Percentiles rank a stretch among this genome's conserved stretches.
phyloP scores from a whole-genome alignment of 805 yeast genomes.

The Yamadazyma kitorensis region DNA sequence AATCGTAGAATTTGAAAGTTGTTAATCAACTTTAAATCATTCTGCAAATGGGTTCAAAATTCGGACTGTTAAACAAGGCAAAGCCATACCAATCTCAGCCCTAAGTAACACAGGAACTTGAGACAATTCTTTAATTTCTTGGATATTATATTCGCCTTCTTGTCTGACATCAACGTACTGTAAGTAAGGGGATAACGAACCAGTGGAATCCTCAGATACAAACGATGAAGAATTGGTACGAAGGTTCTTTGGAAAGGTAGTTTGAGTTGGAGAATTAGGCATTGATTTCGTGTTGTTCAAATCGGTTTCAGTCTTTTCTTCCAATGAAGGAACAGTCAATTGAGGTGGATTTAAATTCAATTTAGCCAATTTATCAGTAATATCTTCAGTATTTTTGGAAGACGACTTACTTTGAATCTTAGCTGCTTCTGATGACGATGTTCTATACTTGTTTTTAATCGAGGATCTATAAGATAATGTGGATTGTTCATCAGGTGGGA shows the following conservation, averaged over 20 bases:
- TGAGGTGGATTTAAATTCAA: slow-evolving; percentile 53
- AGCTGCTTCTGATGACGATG: slow-evolving; percentile 72
- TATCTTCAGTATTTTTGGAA: slow-evolving; percentile 37
- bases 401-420: slow-evolving; percentile 43
- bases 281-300: slow-evolving; percentile 18
- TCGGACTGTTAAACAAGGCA: slow-evolving; percentile 92
- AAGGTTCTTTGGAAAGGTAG: slow-evolving; percentile 18
- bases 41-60: slow-evolving; percentile 78
- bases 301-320: not conserved
- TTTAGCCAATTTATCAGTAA: slow-evolving; percentile 46
- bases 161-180: slow-evolving; percentile 53
- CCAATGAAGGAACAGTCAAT: slow-evolving; percentile 19
- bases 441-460: slow-evolving; percentile 72
- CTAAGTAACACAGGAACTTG: slow-evolving; percentile 83
- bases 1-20: no score
- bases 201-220: slow-evolving; percentile 14
- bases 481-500: slow-evolving; percentile 86
- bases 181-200: slow-evolving; percentile 54
- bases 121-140: slow-evolving; percentile 74
- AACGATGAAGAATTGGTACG: slow-evolving; percentile 16
- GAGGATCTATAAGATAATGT: slow-evolving; percentile 74
- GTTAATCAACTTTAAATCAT: not conserved
- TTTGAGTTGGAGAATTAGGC: slow-evolving; percentile 24
- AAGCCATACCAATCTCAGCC: slow-evolving; percentile 92
- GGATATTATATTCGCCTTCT: slow-evolving; percentile 63